These are phyloP conservation scores for Venturia aucupariae DNA, from an alignment of 2,329 filamentous ascomycete species.

Conservation along the genomic window DNA sequence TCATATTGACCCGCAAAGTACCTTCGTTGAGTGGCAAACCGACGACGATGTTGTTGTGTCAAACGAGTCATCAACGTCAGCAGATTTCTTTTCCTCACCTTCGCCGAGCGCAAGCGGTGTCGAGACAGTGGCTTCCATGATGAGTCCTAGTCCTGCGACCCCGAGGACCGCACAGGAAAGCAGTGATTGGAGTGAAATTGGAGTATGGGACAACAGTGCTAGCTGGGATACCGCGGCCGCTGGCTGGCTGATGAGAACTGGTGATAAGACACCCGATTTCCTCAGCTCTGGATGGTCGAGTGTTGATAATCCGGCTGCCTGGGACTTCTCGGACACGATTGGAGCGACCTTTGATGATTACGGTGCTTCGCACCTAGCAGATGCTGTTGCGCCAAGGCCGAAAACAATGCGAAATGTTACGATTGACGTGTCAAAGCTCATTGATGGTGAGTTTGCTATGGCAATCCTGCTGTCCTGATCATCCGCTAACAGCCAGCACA, in stretches of 20 bases:
- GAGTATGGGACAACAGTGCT: slow-evolving; percentile 2
- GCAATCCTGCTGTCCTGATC: not conserved
- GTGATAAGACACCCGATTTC: slow-evolving; percentile 8
- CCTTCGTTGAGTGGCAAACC: slow-evolving; percentile 52
- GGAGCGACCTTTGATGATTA: slow-evolving; percentile 15
- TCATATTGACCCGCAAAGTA: slow-evolving; percentile 49
- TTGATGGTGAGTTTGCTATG: slow-evolving; percentile 31
- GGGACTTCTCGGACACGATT: slow-evolving; percentile 19
- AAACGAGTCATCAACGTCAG: slow-evolving; percentile 6
- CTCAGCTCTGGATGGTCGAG: not conserved
- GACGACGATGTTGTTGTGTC: slow-evolving; percentile 22
- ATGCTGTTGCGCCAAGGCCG: slow-evolving; percentile 10
- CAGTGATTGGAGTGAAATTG: slow-evolving; percentile 10
- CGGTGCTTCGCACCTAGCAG: not conserved
- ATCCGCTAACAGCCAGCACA: slow-evolving; percentile 23
- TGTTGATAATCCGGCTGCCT: slow-evolving; percentile 14
- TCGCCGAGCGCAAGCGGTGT: not conserved
- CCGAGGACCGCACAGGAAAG: not conserved
- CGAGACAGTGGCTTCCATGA: not conserved
- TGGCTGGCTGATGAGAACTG: slow-evolving; percentile 14
- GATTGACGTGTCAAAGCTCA: slow-evolving; percentile 34
- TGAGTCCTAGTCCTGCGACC: not conserved
- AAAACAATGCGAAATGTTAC: slow-evolving; percentile 29
- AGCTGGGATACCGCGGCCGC: slow-evolving; percentile 4
- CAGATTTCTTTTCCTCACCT: slow-evolving; percentile 1